These are phyloP conservation scores for Coniochaeta sp. DNA, from an alignment of 2,329 filamentous ascomycete species.

Conservation along the genomic window DNA sequence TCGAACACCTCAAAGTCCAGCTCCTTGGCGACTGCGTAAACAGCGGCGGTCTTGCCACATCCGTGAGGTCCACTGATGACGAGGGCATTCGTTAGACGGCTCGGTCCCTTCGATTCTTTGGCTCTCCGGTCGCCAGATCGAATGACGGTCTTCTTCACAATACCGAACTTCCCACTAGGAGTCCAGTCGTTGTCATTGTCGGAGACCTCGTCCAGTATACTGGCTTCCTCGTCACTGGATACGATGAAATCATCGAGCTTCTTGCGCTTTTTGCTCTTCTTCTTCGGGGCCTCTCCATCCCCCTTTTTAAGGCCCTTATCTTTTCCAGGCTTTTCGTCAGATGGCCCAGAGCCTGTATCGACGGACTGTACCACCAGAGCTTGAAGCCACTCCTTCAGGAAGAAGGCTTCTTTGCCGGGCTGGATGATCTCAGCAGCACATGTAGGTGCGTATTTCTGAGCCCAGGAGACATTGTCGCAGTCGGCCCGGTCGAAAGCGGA, in stretches of 20 bases:
- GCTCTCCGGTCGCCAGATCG: conserved; percentile 29
- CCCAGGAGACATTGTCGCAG: conserved; percentile 70
- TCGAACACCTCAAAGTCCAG: conserved; percentile 92
- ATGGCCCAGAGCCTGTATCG: conserved; percentile 44
- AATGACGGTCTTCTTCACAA: conserved; percentile 47
- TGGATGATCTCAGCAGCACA: conserved; percentile 70
- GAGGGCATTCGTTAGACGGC: conserved; percentile 65
- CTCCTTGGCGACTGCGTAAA: conserved; percentile 88
- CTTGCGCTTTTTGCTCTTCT: conserved; percentile 65
- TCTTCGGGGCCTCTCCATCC: conserved; percentile 43
- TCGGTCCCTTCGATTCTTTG: conserved; percentile 32
- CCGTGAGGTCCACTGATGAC: conserved; percentile 84
- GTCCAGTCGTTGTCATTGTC: conserved; percentile 49
- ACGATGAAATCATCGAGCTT: conserved; percentile 77
- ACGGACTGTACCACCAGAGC: conserved; percentile 71
- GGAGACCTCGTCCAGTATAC: conserved; percentile 62
- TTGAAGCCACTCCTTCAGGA: conserved; percentile 76
- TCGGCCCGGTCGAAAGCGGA: conserved; percentile 75
- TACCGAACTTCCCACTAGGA: conserved; percentile 26
- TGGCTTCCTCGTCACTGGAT: conserved; percentile 66
- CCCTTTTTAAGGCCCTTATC: conserved; percentile 16
- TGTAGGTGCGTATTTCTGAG: conserved; percentile 75
- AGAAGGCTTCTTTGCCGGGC: conserved; percentile 56
- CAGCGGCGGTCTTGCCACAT: conserved; percentile 86
- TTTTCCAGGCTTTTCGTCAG: conserved; percentile 18